These are phyloP conservation scores for Zygosaccharomyces pseudobailii DNA, from an alignment of 1,139 yeast genomes.

Conservation along the genomic window DNA sequence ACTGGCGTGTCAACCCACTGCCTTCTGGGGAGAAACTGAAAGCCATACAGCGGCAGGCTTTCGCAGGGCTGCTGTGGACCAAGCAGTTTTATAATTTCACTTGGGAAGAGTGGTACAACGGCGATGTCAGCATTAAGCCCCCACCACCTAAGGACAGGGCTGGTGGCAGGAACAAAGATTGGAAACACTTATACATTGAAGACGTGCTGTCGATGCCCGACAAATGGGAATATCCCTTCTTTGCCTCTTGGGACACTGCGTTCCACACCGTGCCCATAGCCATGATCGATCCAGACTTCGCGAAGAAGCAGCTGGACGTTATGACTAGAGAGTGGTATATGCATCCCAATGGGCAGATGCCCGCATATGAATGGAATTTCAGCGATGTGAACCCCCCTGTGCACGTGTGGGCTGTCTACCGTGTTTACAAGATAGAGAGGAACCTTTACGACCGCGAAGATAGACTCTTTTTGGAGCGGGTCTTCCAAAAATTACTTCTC, in stretches of 20 bases:
- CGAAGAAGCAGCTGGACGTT: constrained; percentile 82
- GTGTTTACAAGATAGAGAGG: constrained; percentile 86
- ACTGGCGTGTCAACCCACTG: constrained; percentile 83
- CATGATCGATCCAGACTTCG: constrained; percentile 92
- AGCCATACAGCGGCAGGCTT: constrained; percentile 88
- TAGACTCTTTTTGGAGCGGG: constrained; percentile 79
- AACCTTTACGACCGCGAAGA: constrained; percentile 83
- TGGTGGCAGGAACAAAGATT: constrained; percentile 76
- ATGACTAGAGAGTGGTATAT: constrained; percentile 95
- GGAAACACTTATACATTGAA: constrained; percentile 88
- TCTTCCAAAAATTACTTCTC: constrained; percentile 82
- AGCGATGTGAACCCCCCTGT: constrained; percentile 96
- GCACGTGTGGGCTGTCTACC: constrained; percentile 94
- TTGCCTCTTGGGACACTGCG: constrained; percentile 97
- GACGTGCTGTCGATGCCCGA: constrained; percentile 90
- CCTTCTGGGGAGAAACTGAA: constrained; percentile 82
- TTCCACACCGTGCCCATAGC: constrained; percentile 94
- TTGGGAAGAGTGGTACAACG: constrained; percentile 82
- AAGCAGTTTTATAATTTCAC: constrained; percentile 89
- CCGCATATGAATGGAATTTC: constrained; percentile 97
- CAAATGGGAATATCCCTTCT: constrained; percentile 95
- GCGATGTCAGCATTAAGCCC: constrained; percentile 72
- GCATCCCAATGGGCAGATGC: constrained; percentile 99
- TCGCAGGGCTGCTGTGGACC: constrained; percentile 92
- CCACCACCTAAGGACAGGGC: constrained; percentile 80